Evolutionary conservation across 176 grass and related monocot species (phyloP).

Genomic region (Thalia dealbata): DNA sequence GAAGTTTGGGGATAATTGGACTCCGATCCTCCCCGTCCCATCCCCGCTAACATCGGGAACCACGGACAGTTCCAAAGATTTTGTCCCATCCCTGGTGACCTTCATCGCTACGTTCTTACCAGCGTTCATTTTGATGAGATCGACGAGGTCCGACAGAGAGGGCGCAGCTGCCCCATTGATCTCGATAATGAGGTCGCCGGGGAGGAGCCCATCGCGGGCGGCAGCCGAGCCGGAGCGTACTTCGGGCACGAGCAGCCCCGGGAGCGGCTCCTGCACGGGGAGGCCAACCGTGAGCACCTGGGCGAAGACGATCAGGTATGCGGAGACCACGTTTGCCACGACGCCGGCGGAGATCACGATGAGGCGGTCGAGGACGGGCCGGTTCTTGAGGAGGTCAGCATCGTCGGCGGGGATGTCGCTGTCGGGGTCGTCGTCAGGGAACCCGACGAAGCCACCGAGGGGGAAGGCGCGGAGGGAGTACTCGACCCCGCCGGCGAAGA

Average conservation of each 20-base stretch:
- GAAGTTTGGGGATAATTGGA: slow-evolving; percentile 72
- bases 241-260: slow-evolving; percentile 69
- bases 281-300: slow-evolving; percentile 80
- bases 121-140: slow-evolving; percentile 60
- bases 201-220: slow-evolving; percentile 43
- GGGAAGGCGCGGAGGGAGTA: slow-evolving; percentile 87
- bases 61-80: slow-evolving; percentile 41
- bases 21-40: slow-evolving; percentile 61
- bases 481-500: slow-evolving; percentile 64
- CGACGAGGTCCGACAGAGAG: slow-evolving; percentile 54
- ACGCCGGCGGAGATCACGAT: slow-evolving; percentile 86
- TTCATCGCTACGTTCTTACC: slow-evolving; percentile 49
- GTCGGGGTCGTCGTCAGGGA: slow-evolving; percentile 95
- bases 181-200: slow-evolving; percentile 76
- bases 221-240: slow-evolving; percentile 62
- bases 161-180: slow-evolving; percentile 38
- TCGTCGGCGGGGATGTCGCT: slow-evolving; percentile 58
- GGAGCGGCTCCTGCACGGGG: slow-evolving; percentile 60
- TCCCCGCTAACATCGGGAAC: slow-evolving; percentile 65
- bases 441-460: slow-evolving; percentile 88
- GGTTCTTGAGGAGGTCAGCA: slow-evolving; percentile 84
- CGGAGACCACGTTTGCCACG: slow-evolving; percentile 71
- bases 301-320: slow-evolving; percentile 65
- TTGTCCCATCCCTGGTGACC: slow-evolving; percentile 26
- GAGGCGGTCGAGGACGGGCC: slow-evolving; percentile 73